Percentiles rank a stretch among this genome's conserved stretches.
phyloP scores from a whole-genome alignment of 139 green algal genomes.

The Axilococcus clingmanii region DNA sequence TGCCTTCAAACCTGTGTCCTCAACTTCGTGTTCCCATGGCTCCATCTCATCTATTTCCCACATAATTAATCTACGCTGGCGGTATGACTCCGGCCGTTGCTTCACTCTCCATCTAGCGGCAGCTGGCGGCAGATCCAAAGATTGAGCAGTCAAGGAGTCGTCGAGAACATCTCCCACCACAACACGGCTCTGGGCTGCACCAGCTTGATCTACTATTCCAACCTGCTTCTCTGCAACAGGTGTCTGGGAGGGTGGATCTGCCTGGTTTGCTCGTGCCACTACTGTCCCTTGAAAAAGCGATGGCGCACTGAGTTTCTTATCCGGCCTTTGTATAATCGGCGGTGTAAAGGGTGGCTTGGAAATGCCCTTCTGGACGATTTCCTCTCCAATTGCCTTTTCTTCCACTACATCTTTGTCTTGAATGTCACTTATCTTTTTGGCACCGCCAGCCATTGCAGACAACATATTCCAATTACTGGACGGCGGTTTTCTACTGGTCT shows the following conservation, averaged over 20 bases:
- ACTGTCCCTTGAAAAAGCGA: too few species aligned
- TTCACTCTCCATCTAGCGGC: constrained; percentile 18
- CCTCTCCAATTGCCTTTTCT: neutral
- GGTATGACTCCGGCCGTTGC: constrained; percentile 9
- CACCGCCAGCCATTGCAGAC: constrained; percentile 52
- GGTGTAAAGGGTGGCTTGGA: neutral
- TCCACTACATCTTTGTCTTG: constrained; percentile 3
- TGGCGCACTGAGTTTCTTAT: neutral
- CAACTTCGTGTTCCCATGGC: constrained; percentile 11
- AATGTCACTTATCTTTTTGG: constrained; percentile 2
- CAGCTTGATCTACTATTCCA: neutral
- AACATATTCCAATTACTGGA: constrained; percentile 43
- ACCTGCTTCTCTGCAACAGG: neutral
- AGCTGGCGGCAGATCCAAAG: constrained; percentile 61
- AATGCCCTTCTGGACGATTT: neutral
- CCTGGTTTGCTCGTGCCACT: neutral
- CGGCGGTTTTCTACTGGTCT: neutral
- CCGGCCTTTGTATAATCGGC: neutral
- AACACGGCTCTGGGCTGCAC: too few species aligned
- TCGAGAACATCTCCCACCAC: constrained; percentile 32
- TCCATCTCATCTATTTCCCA: constrained; percentile 24
- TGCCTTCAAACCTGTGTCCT: neutral
- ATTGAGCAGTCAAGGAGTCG: constrained; percentile 60
- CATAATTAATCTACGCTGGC: constrained; percentile 22
- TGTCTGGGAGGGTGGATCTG: neutral